Conservation (phyloP, 1,284 basidiomycete species). For the Ganoderma resinaceum region DNA sequence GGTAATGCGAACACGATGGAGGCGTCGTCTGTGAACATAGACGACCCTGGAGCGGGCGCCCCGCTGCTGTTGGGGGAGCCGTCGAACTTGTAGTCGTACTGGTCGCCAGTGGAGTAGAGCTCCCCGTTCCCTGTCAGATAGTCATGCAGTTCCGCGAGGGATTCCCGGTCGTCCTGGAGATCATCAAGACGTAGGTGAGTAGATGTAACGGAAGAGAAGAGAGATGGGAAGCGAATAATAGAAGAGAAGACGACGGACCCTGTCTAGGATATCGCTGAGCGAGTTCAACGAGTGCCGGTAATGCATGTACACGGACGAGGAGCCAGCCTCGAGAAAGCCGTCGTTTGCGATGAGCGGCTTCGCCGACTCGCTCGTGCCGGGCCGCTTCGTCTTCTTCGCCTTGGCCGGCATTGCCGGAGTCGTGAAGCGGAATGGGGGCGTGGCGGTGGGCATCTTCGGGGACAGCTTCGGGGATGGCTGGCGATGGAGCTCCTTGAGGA, state of each 20-base stretch:
- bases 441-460: slow-evolving; percentile 28
- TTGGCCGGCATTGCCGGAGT: slow-evolving; percentile 46
- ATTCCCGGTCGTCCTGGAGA: slow-evolving; percentile 72
- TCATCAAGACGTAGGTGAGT: slow-evolving; percentile 14
- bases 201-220: slow-evolving; percentile 7
- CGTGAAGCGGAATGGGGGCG: slow-evolving; percentile 44
- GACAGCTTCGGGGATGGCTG: slow-evolving; percentile 15
- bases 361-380: slow-evolving; percentile 63
- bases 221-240: background rate
- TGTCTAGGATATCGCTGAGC: slow-evolving; percentile 75
- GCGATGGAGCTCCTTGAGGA: slow-evolving; percentile 21
- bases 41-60: slow-evolving; percentile 24
- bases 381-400: slow-evolving; percentile 48
- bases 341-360: slow-evolving; percentile 49
- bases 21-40: slow-evolving; percentile 21
- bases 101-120: slow-evolving; percentile 24
- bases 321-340: slow-evolving; percentile 26
- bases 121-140: slow-evolving; percentile 59
- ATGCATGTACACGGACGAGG: slow-evolving; percentile 69
- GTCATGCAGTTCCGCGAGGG: slow-evolving; percentile 75
- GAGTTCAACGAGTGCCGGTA: slow-evolving; percentile 82
- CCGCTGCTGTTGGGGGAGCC: slow-evolving; percentile 32
- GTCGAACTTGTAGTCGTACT: slow-evolving; percentile 7
- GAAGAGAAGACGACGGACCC: slow-evolving; percentile 49
- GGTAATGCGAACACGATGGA: slow-evolving; percentile 24